Evolutionary conservation across 2,329 filamentous ascomycete species (phyloP), one percentile per base, ranked within the genome.

Genomic region (Tolypocladium cylindrosporum): DNA sequence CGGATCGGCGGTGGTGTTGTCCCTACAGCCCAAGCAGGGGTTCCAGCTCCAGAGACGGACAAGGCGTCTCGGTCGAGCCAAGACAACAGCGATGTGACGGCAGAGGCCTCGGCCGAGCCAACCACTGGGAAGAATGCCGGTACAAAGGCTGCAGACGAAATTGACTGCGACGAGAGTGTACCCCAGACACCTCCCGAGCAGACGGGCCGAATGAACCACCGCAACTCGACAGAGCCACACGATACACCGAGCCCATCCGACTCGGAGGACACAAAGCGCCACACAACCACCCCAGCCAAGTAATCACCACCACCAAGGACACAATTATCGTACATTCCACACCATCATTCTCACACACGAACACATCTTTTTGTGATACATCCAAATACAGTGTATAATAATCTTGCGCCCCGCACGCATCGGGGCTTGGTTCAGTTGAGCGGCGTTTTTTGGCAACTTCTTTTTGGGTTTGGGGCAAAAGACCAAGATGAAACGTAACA

Each of bases 1-100:
- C 84, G 94, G 57, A 85, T 99, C 56, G 93, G 93, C 34, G 94
- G 92, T 36, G 94, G 94, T 16, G 91, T 99, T 2, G 76, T 97
- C 14, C 94, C 93, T 1, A 77, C 82, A 11, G 65, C 67, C 13
- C 73, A 73, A 31, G 61, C 57, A 11, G 42, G 5, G 58, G 66
- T n/a, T 60, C 65, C 1, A 61, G 21, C 54, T 14, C 31, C 41
- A 5, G 59, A 59, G 13, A 13, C 55, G 10, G 59, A 50, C 10
- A 54, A 52, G 19, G 51, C 37, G 3, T 48, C 41, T 24, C 59
- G 45, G 6, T 5, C 43, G 14, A 54, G 54, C 43, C 55, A 57
- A 4, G 52, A 59, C 14, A 37, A 45, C 5, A 39, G 10, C 5
- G 21, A 51, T 34, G 48, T 27, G 31, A n/a, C 16, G 19, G 31